Evolutionary conservation across 305 asterid species (phyloP).

Genomic region (Fraxinus sp.): DNA sequence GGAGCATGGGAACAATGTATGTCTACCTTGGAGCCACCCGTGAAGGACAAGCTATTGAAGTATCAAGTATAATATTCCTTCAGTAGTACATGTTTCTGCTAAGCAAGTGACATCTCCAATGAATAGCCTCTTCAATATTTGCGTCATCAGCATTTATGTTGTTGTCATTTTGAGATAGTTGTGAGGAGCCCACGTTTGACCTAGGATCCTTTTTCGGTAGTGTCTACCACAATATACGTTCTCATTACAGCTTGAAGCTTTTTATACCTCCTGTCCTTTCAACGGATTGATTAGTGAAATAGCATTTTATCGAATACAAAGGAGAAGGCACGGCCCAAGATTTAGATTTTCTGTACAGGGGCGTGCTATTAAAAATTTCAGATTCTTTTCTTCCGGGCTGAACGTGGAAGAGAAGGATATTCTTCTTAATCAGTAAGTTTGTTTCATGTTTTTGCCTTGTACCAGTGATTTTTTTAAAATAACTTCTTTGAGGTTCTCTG

Average conservation of each 20-base stretch:
- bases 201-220: conserved; percentile 15
- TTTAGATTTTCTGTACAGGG: conserved; percentile 45
- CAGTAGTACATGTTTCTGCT: conserved; percentile 25
- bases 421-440: conserved; percentile 8
- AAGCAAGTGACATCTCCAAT: conserved; percentile 24
- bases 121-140: conserved; percentile 29
- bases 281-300: conserved; percentile 30
- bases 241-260: conserved; percentile 40
- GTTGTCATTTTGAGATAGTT: conserved; percentile 28
- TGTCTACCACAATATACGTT: conserved; percentile 8
- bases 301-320: conserved; percentile 26
- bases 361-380: conserved; percentile 26
- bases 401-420: conserved; percentile 22
- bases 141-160: conserved; percentile 28
- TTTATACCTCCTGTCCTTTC: conserved; percentile 27
- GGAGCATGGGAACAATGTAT: conserved; percentile 88
- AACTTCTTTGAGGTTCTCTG: conserved; percentile 20
- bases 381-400: conserved; percentile 14
- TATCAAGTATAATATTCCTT: conserved; percentile 46
- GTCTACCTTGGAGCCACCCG: conserved; percentile 73
- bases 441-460: conserved; percentile 18
- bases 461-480: background rate
- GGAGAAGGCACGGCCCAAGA: conserved; percentile 32
- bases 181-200: conserved; percentile 25
- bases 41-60: conserved; percentile 55